Percentiles rank a stretch among this genome's conserved stretches.
Conservation (phyloP, 1,139 yeast genomes). For the Geotrichum restrictum region DNA sequence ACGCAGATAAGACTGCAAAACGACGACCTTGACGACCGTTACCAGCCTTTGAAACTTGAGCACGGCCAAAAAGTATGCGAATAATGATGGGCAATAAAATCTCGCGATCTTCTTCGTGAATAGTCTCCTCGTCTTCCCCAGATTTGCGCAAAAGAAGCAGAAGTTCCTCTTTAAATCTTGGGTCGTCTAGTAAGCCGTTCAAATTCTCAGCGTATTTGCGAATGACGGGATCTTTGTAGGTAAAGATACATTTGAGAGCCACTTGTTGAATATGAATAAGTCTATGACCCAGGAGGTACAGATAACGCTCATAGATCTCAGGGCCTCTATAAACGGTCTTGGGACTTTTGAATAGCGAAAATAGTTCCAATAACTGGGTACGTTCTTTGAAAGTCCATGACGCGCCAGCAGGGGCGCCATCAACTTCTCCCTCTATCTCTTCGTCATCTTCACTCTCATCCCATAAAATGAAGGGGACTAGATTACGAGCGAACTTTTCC, state of each 20-base stretch:
- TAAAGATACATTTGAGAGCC: constrained; percentile 69
- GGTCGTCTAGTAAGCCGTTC: constrained; percentile 72
- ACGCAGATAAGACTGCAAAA: constrained; percentile 66
- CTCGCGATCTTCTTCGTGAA: constrained; percentile 59
- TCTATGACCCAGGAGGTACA: constrained; percentile 60
- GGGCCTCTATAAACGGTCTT: constrained; percentile 51
- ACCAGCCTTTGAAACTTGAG: constrained; percentile 46
- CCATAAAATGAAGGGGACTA: constrained; percentile 48
- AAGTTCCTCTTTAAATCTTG: constrained; percentile 80
- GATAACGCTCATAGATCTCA: constrained; percentile 51
- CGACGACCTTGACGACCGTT: constrained; percentile 71
- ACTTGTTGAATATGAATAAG: constrained; percentile 61
- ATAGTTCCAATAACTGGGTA: constrained; percentile 54
- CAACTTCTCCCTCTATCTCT: constrained; percentile 30
- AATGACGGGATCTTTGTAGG: constrained; percentile 56
- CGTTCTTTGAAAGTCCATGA: constrained; percentile 63
- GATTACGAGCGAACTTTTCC: constrained; percentile 53
- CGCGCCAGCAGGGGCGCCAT: constrained; percentile 25
- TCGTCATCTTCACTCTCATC: constrained; percentile 36
- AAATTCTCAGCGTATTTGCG: constrained; percentile 71
- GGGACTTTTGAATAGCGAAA: constrained; percentile 63
- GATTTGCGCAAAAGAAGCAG: constrained; percentile 54
- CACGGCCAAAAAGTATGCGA: constrained; percentile 81
- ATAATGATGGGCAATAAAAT: constrained; percentile 67
- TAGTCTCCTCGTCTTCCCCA: constrained; percentile 46